phyloP scores from a whole-genome alignment of 768 basidiomycete genomes.

The Goffeauzyma gilvescens region DNA sequence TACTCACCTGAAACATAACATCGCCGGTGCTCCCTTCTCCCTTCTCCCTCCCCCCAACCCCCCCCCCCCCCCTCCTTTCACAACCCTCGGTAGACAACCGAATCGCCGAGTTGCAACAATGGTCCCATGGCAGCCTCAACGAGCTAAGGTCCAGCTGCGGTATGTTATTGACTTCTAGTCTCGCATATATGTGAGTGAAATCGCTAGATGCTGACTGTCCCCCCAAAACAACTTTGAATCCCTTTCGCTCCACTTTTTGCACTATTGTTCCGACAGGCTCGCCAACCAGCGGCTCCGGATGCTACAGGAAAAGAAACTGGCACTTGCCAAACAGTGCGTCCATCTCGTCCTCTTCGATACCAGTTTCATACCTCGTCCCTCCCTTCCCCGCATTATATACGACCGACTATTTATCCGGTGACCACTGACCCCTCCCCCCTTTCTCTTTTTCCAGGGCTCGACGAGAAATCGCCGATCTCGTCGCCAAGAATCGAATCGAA shows the following conservation, averaged over 20 bases:
- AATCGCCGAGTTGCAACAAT: neutral
- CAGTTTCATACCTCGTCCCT: no score
- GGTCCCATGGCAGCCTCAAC: constrained; percentile 11
- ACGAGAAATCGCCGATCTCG: constrained; percentile 30
- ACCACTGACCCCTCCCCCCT: neutral
- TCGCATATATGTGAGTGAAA: neutral
- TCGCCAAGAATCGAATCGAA: constrained; percentile 37
- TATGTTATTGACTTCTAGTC: neutral
- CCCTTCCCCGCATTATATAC: no score
- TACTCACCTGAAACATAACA: no score
- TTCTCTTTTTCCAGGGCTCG: constrained; percentile 24
- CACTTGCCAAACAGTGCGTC: constrained; percentile 68
- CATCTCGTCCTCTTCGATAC: constrained; percentile 64
- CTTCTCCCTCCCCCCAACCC: no score
- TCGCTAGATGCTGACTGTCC: neutral
- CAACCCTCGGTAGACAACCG: no score
- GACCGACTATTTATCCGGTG: neutral
- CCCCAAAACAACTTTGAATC: neutral
- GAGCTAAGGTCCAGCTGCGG: constrained; percentile 23
- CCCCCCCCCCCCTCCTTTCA: no score
- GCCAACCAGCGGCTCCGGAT: constrained; percentile 70
- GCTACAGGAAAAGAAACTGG: constrained; percentile 63
- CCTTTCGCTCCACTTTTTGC: constrained; percentile 9
- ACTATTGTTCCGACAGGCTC: constrained; percentile 37
- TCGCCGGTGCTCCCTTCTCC: no score